Conservation (phyloP, 768 basidiomycete genomes). For the Phlebiopsis flavidoalba region DNA sequence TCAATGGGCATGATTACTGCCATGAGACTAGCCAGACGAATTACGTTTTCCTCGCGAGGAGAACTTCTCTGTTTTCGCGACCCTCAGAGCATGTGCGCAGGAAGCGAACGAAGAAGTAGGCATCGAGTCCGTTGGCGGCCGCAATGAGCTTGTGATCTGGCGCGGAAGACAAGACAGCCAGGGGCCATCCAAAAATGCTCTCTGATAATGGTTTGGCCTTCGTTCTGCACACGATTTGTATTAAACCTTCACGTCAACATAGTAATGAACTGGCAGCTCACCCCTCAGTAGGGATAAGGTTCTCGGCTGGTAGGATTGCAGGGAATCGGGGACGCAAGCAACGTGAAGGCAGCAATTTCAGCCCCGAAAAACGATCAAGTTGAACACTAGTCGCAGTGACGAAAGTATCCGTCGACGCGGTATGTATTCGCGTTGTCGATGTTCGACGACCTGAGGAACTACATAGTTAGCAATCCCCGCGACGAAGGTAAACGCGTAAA, state of each 20-base stretch:
- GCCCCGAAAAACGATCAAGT: constrained; percentile 59
- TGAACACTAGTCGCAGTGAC: constrained; percentile 78
- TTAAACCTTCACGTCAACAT: neutral
- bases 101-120: constrained; percentile 91
- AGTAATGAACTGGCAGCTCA: constrained; percentile 19
- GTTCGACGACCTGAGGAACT: constrained; percentile 29
- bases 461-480: neutral
- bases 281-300: constrained; percentile 49
- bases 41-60: no score
- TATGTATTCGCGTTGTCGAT: constrained; percentile 35
- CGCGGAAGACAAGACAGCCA: constrained; percentile 47
- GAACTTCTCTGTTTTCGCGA: no score
- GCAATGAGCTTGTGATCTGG: constrained; percentile 53
- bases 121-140: constrained; percentile 72
- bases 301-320: constrained; percentile 79
- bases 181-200: constrained; percentile 56
- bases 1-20: constrained; percentile 71
- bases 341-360: constrained; percentile 67
- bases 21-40: constrained; percentile 89
- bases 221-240: constrained; percentile 34
- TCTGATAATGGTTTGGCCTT: constrained; percentile 48
- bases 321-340: constrained; percentile 78
- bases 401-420: constrained; percentile 71
- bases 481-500: neutral
- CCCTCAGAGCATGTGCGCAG: no score